Evolutionary conservation across 257 asterid genomes (phyloP), one percentile per base, ranked within the genome.

Genomic region (Nicotiana undulata): DNA sequence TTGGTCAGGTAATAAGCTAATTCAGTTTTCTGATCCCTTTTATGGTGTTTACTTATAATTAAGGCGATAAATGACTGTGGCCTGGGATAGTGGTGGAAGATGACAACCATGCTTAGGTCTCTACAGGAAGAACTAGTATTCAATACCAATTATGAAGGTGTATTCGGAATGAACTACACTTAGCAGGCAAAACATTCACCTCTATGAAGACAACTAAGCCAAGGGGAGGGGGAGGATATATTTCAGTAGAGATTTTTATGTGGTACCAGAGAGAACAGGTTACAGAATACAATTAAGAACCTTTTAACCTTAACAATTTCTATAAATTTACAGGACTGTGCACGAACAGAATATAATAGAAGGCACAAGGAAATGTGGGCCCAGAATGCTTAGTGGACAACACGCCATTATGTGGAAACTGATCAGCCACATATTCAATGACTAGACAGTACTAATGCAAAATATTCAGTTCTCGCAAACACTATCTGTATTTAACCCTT

Each of bases 401-500:
- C 58, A 40, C 58, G 22, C 59, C 7, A 12, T 7, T 24, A 44
- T 22, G 37, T 44, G 60, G 20, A 44, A 72, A 5, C 34, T 1
- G 20, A 40, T 68, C 32, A 72, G 37, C 12, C 49, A 72, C 49
- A 72, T 24, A 46, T 22, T 72, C 59, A 24, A 46, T 72, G 22
- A 44, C 59, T 40, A 68, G 56, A 11, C 13, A 44, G 37, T 20
- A 22, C 24, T 22, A 13, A 44, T 22, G 37, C 74, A 79, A 79
- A 55, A 60, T 51, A 68, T 52, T 32, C 70, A 70, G 24, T 83
- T 65, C 63, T 74, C 22, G 60, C 77, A 72, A 72, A 72, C 37
- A 22, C 37, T 72, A 22, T 44, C 6, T 13, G 77, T 70, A 22
- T 22, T 70, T 70, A 52, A 70, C 13, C 59, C 59, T 72, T 13